Evolutionary conservation across 208 protist genomes (phyloP).

Genomic region (Herpetomonas tarakana): DNA sequence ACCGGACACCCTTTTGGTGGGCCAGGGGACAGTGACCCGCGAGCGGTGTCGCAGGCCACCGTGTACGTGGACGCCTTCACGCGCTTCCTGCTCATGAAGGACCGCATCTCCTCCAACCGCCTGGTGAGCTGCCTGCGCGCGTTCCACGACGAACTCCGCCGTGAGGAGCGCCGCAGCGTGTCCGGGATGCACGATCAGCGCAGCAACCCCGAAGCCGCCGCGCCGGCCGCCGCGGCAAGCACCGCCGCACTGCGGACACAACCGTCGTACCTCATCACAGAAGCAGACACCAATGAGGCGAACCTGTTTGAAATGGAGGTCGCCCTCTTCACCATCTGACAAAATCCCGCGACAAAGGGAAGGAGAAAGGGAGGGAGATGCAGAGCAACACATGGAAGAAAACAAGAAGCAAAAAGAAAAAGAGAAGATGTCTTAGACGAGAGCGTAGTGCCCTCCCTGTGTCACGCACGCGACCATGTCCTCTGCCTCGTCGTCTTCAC

Average conservation of each 20-base stretch:
- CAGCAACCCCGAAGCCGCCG: background rate
- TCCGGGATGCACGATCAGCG: background rate
- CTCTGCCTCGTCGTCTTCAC: no score
- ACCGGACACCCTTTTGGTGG: slow-evolving; percentile 7
- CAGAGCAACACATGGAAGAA: background rate
- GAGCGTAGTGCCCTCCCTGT: no score
- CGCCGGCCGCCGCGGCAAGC: background rate
- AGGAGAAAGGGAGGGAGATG: background rate
- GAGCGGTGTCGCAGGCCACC: slow-evolving; percentile 15
- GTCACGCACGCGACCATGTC: no score
- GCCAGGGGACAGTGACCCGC: no score
- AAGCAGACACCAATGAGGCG: slow-evolving; percentile 12
- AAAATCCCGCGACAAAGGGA: background rate
- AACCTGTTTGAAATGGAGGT: slow-evolving; percentile 12
- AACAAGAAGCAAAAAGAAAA: no score
- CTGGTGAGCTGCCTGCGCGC: slow-evolving; percentile 19
- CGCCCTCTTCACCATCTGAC: slow-evolving; percentile 7
- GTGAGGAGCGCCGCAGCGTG: slow-evolving; percentile 9
- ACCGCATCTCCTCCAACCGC: slow-evolving; percentile 22
- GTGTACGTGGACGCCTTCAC: slow-evolving; percentile 36
- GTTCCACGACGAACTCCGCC: slow-evolving; percentile 18
- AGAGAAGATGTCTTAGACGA: no score
- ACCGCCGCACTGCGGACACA: no score
- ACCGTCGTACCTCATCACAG: slow-evolving; percentile 3
- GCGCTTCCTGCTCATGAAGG: slow-evolving; percentile 39